Conservation (phyloP, 225 moss, liverwort and hornwort genomes). For the Pseudisothecium myosuroides region DNA sequence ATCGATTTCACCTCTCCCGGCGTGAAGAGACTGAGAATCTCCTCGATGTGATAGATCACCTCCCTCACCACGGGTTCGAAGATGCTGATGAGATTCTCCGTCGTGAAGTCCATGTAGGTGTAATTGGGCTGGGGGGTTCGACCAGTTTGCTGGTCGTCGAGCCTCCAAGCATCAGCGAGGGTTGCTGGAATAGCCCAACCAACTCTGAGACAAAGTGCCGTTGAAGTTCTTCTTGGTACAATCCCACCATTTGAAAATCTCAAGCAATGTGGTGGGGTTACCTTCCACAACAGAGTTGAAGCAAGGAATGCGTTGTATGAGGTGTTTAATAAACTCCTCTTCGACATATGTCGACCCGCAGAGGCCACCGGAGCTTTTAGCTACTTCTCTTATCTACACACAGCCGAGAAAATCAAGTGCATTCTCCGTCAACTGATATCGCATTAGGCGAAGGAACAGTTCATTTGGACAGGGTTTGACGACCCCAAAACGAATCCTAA, state of each 20-base stretch:
- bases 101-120: background rate
- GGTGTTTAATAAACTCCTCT: background rate
- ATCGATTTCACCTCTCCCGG: background rate
- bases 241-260: background rate
- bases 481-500: background rate
- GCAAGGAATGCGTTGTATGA: background rate
- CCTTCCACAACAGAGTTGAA: background rate
- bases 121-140: background rate
- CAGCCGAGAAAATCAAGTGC: background rate
- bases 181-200: background rate
- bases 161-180: background rate
- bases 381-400: background rate
- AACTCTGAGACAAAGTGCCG: background rate
- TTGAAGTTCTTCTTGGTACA: background rate
- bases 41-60: background rate
- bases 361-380: background rate
- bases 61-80: constrained; percentile 5
- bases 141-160: background rate
- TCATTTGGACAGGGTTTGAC: background rate
- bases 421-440: background rate
- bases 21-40: background rate
- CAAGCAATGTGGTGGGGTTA: background rate
- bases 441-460: background rate
- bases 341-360: background rate
- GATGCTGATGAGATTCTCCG: background rate